phyloP scores from a whole-genome alignment of 2,329 filamentous ascomycete species.

The Metarhizium sp. region DNA sequence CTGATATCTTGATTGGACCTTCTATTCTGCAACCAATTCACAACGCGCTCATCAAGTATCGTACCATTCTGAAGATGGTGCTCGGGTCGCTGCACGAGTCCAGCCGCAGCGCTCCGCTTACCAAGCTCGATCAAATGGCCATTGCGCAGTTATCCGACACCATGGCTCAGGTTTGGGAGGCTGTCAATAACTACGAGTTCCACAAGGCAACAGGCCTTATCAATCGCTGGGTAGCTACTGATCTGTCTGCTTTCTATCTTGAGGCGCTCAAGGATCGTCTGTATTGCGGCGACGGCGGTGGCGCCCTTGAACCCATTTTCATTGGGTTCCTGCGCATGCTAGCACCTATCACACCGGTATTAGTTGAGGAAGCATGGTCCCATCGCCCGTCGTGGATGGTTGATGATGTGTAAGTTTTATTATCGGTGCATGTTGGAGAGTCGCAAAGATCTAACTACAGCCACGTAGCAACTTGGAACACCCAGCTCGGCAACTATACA shows the following conservation, averaged over 20 bases:
- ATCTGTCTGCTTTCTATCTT: conserved; percentile 89
- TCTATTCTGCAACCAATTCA: conserved; percentile 70
- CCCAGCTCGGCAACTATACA: conserved; percentile 40
- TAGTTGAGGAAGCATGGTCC: conserved; percentile 85
- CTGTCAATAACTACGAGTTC: conserved; percentile 69
- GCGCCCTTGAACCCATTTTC: conserved; percentile 58
- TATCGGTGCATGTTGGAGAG: background rate
- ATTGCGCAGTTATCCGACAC: conserved; percentile 62
- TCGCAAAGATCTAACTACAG: conserved; percentile 8
- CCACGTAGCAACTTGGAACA: conserved; percentile 16
- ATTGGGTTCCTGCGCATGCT: conserved; percentile 68
- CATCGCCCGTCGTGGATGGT: conserved; percentile 60
- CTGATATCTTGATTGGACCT: conserved; percentile 74
- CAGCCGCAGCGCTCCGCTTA: conserved; percentile 39
- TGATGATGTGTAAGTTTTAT: conserved; percentile 29
- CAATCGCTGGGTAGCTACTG: conserved; percentile 71
- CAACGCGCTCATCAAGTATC: conserved; percentile 71
- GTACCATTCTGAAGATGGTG: conserved; percentile 84
- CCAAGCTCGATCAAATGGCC: conserved; percentile 63
- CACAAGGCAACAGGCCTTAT: conserved; percentile 64
- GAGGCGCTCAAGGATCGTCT: conserved; percentile 86
- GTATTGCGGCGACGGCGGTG: conserved; percentile 69
- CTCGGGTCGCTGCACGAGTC: conserved; percentile 62
- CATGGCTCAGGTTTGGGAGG: conserved; percentile 52
- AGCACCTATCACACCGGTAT: conserved; percentile 67